Base-by-base conservation (phyloP, 768 basidiomycete genomes). In the Gloeophyllum trabeum region DNA sequence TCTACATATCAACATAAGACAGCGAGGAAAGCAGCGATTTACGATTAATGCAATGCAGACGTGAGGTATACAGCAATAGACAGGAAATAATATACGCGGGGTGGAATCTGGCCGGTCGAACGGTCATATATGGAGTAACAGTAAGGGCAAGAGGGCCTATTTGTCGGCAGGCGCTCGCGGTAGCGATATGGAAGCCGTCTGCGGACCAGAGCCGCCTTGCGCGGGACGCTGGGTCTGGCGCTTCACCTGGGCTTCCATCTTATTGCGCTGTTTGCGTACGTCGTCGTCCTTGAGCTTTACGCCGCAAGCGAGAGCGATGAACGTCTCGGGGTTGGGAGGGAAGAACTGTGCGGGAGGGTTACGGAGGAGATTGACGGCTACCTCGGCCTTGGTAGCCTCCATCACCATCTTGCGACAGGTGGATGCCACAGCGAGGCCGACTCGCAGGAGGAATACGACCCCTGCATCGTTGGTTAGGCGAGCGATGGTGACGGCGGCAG, bases 201-300 rank as follows among this genome's bases (percentile, higher is more conserved):
- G 42, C 16, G 24, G 41, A 16, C 42, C 44, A 21, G 34, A n/a
- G 4, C 45, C 39, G 3, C 20, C 12, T 20, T 49, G 39, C 7
- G 55, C 47, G 16, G 69, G 64, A 2, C 54, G 53, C 32, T 67
- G 70, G 14, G 64, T 63, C 44, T 80, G 77, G 30, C 75, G 67
- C 52, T 81, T 84, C 24, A 77, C 66, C 46, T 80, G 77, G n/a
- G 74, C 75, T 49, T 83, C 80, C 65, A 87, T 74, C 54, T 87
- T 87, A 24, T 70, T 53, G 3, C 85, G 74, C 49, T 81, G 81
- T 52, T 86, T 88, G 21, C 76, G 71, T 13, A 89, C 47, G 44
- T 88, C 84, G 44, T 87, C 85, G 49, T 88, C 86, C 53, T 81
- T 88, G 45, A 88, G 58, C 55, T 81, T 86, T 47, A 82, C 62